Evolutionary conservation across 1,139 yeast genomes (phyloP), one percentile per base, ranked within the genome.

Genomic region (Kazachstania sp.): DNA sequence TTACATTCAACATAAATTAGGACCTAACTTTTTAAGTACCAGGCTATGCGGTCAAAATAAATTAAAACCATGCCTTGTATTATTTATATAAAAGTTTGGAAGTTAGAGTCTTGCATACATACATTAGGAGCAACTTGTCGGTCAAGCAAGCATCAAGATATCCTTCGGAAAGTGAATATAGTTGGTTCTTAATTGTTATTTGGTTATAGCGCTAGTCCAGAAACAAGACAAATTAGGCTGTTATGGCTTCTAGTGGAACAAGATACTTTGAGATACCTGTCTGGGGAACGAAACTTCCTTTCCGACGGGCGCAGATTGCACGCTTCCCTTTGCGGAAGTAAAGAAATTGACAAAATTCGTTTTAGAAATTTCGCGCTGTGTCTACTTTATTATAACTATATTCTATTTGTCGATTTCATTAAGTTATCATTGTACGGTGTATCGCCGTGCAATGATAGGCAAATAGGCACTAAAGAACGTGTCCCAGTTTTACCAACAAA

Each of bases 181-280:
- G n/a, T n/a, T n/a, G n/a, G n/a, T n/a, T n/a, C n/a, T n/a, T n/a
- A n/a, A n/a, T n/a, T n/a, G n/a, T n/a, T n/a, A n/a, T n/a, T n/a
- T n/a, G n/a, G n/a, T n/a, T n/a, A n/a, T n/a, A n/a, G n/a, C n/a
- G n/a, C n/a, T n/a, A n/a, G n/a, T n/a, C n/a, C n/a, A n/a, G n/a
- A n/a, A n/a, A n/a, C n/a, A n/a, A n/a, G n/a, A n/a, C n/a, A n/a
- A 30, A 9, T 29, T 32, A 49, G 51, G 69, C 71, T 67, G 71
- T 67, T 49, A 59, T 58, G 71, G 71, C 67, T 48, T 45, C 56
- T 64, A 60, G 71, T 65, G 69, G 70, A 54, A 66, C 64, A 54
- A 64, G 48, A 40, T 49, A 53, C 60, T 58, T 51, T 46, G 63
- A 48, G 62, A 57, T 52, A 57, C 61, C 54, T 51, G 62, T 52